Evolutionary conservation across 495 filamentous ascomycete species (phyloP), one percentile per base, ranked within the genome.

Genomic region (Daldinia loculata): DNA sequence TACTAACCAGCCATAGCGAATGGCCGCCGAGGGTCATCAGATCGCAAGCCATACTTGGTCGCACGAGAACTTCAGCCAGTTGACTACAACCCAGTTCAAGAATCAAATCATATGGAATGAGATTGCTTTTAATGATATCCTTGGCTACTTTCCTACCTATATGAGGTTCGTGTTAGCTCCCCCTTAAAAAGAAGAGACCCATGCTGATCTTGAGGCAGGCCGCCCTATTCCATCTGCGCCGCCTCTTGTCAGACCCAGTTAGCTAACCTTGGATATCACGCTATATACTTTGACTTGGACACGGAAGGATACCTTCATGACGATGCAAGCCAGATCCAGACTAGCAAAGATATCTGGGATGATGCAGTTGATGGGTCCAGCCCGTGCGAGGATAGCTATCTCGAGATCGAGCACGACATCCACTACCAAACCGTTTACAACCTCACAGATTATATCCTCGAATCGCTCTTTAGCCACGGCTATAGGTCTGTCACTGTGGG

Each of bases 11-110:
- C 11, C 17, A 27, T 63, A 87, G 81, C 89, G 91, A 67, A 93
- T 90, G 90, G 77, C 83, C 66, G 79, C 78, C 48, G 74, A 83
- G 67, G 92, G 92, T n/a, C 93, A 97, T 75, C 93, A 95, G 76
- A 82, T 97, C 60, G 93, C 90, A 30, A 91, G 89, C 71, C 93
- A 97, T 71, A 95, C 91, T 1, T 97, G 92, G 92, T 92, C 90
- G 41, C 93, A 97, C 71, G 89, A 80, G 85, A 93, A 83, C 79
- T 93, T 70, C 84, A 85, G 78, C 84, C 86, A 74, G 75, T 88
- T 76, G 81, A 86, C 56, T 66, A 86, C 57, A 74, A 74, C 30
- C 75, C 82, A 90, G 63, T 88, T 90, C 66, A 81, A 82, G 4
- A 84, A 89, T 17, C 90, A 95, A 71, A 89, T 97, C 76, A 75